phyloP scores from a whole-genome alignment of 345 rosid genomes.

The Linum tenue region DNA sequence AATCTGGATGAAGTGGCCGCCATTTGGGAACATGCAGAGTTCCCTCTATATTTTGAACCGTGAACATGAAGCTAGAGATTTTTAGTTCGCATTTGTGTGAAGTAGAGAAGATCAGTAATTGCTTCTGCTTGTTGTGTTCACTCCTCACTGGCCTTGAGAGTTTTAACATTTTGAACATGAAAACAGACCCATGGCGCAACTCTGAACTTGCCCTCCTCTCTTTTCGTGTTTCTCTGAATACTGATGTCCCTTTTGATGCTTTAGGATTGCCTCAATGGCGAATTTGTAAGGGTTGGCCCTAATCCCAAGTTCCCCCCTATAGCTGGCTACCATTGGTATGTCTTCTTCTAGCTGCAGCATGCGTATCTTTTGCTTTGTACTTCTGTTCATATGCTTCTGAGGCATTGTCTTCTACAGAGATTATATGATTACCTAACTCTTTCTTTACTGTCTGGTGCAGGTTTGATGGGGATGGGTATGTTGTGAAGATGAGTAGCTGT shows the following conservation, averaged over 20 bases:
- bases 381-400: background rate
- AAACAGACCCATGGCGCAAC: too few species aligned
- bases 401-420: background rate
- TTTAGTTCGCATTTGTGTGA: background rate
- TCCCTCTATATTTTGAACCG: too few species aligned
- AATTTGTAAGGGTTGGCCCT: slow-evolving; percentile 84
- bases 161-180: too few species aligned
- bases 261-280: slow-evolving; percentile 80
- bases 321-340: slow-evolving; percentile 90
- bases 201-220: too few species aligned
- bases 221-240: too few species aligned
- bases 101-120: background rate
- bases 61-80: too few species aligned
- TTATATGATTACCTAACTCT: background rate
- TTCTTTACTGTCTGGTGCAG: slow-evolving; percentile 34
- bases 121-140: too few species aligned
- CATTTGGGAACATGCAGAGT: too few species aligned
- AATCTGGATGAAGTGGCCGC: too few species aligned
- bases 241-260: background rate
- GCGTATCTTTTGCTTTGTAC: too few species aligned
- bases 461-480: slow-evolving; percentile 99
- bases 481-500: background rate
- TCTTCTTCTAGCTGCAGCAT: background rate
- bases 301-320: slow-evolving; percentile 84
- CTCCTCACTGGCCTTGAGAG: too few species aligned